phyloP scores from a whole-genome alignment of 176 grass and related monocot genomes.

The Zoysia japonica region DNA sequence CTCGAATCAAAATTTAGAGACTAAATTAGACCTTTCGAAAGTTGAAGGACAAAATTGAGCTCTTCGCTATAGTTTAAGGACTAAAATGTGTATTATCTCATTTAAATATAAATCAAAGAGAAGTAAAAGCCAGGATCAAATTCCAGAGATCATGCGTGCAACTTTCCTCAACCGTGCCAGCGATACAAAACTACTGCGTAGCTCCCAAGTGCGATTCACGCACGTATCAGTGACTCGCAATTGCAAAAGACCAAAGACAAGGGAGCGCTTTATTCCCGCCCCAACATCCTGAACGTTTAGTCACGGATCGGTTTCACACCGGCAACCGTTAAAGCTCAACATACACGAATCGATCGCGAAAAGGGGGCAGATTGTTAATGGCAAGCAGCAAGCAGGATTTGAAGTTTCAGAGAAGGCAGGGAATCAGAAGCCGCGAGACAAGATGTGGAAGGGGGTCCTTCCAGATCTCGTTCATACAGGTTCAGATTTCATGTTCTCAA shows the following conservation, averaged over 20 bases:
- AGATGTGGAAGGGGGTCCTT: conserved; percentile 1
- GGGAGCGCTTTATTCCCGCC: conserved; percentile 43
- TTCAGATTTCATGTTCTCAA: conserved; percentile 39
- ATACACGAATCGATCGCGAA: conserved; percentile 31
- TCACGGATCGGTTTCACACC: conserved; percentile 43
- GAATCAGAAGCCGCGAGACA: conserved; percentile 43
- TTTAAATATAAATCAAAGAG: no score
- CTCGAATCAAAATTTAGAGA: no score
- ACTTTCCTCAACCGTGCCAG: background rate
- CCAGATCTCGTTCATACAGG: conserved; percentile 49
- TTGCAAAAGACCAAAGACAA: conserved; percentile 33
- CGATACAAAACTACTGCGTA: conserved; percentile 6
- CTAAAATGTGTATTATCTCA: no score
- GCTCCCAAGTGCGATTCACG: conserved; percentile 10
- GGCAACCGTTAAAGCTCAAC: conserved; percentile 33
- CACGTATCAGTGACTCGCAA: background rate
- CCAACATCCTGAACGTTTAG: conserved; percentile 32
- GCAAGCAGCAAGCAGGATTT: conserved; percentile 32
- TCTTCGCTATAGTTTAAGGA: no score
- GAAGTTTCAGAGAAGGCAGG: conserved; percentile 37
- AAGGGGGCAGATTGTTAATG: conserved; percentile 20
- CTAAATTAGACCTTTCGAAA: no score
- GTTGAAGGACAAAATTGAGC: no score
- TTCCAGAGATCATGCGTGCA: background rate
- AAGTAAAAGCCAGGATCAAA: background rate